Evolutionary conservation across 2,329 filamentous ascomycete genomes (phyloP).

Genomic region (Claviceps fusiformis): DNA sequence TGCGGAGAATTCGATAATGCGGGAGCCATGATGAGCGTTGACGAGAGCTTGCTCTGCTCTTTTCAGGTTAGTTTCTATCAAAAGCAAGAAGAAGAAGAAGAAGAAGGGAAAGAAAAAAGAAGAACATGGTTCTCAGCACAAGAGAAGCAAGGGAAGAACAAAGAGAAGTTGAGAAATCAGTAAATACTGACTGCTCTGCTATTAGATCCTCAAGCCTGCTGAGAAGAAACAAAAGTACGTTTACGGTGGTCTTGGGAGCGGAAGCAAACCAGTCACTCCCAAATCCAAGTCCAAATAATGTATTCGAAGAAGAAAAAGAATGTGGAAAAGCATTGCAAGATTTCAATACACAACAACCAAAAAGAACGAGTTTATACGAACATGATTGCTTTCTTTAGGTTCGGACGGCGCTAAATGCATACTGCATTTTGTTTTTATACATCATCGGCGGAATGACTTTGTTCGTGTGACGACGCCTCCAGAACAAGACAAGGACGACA

Average conservation of each 20-base stretch:
- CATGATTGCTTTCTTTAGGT: constrained; percentile 65
- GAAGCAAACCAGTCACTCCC: constrained; percentile 14
- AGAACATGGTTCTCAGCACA: background rate
- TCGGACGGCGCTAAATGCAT: constrained; percentile 72
- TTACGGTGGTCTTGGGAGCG: constrained; percentile 54
- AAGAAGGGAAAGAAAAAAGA: background rate
- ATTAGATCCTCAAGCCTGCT: constrained; percentile 91
- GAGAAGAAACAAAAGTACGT: constrained; percentile 99
- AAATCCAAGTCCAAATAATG: constrained; percentile 12
- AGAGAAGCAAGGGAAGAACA: background rate
- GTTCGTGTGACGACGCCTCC: background rate
- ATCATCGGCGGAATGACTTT: constrained; percentile 11
- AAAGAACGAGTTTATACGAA: constrained; percentile 39
- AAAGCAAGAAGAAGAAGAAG: background rate
- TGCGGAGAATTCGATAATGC: constrained; percentile 99
- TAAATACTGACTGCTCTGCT: background rate
- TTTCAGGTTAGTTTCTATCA: constrained; percentile 61
- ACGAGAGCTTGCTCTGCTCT: constrained; percentile 94
- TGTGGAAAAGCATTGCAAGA: too few species aligned
- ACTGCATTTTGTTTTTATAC: constrained; percentile 1
- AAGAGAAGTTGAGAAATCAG: background rate
- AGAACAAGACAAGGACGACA: background rate
- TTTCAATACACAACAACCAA: background rate
- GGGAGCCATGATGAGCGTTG: constrained; percentile 99
- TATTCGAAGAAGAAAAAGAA: background rate